Evolutionary conservation across 1,139 yeast species (phyloP).

Genomic region (Zygosaccharomyces pseudobailii): DNA sequence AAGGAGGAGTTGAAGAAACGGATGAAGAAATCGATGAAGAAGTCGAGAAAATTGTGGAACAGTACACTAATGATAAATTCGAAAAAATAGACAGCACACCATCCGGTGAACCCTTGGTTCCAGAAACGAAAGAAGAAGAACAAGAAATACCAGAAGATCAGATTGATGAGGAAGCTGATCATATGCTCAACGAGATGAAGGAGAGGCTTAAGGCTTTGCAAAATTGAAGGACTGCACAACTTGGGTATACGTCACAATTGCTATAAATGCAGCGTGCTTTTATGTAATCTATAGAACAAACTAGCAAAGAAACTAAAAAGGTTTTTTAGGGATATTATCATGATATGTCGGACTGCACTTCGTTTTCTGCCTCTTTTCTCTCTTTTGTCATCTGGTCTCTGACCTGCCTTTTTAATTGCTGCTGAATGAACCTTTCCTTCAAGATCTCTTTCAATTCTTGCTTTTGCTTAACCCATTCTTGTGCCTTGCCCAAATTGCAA

Average conservation of each 20-base stretch:
- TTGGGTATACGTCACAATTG: not conserved
- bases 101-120: constrained; percentile 42
- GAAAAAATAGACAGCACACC: constrained; percentile 48
- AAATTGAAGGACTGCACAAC: constrained; percentile 39
- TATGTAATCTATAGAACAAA: not conserved
- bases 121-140: constrained; percentile 35
- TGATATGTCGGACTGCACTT: not conserved
- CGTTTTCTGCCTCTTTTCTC: constrained; percentile 7
- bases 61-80: constrained; percentile 45
- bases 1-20: constrained; percentile 57
- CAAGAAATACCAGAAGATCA: constrained; percentile 59
- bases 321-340: not conserved
- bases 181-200: constrained; percentile 78
- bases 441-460: constrained; percentile 33
- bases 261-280: not conserved
- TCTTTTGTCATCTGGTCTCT: constrained; percentile 17
- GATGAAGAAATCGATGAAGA: constrained; percentile 70
- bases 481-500: constrained; percentile 79
- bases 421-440: constrained; percentile 24
- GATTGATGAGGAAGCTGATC: constrained; percentile 67
- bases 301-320: not conserved
- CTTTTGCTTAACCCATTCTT: constrained; percentile 65
- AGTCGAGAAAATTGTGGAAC: constrained; percentile 51
- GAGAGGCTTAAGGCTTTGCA: constrained; percentile 84
- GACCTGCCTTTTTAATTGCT: constrained; percentile 19